Evolutionary conservation across 805 yeast genomes (phyloP), one percentile per base, ranked within the genome.

Genomic region (Saccharomyces mikatae): DNA sequence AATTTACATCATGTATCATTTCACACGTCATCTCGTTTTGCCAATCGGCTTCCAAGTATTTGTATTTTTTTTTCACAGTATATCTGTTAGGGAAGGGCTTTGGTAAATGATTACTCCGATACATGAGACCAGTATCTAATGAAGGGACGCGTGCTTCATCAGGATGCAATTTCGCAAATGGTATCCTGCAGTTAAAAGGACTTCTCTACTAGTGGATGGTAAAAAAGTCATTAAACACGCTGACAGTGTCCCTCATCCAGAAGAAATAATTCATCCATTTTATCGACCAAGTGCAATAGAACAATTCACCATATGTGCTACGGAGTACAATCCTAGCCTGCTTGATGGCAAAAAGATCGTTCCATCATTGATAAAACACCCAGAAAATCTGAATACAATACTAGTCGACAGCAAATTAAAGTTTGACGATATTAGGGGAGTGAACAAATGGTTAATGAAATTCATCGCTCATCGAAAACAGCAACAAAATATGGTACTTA

Each of bases 201-300:
- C 24, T n/a, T 4, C 24, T 21, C 13, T 36, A 17, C 9, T 36
- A 17, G 24, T 11, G 24, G 24, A 36, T 8, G 11, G 44, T 36
- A 10, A 6, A 36, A 36, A 17, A 17, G 17, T 36, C 44, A n/a
- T 6, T 17, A 36, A 36, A 36, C 24, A 36, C 6, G 44, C 36
- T 1, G 36, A 31, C 17, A 31, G 17, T 17, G 44, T 36, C 3
- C 44, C 44, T 36, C 44, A 17, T 28, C 55, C 63, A 5, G 52
- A 52, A 14, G 58, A 60, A 29, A 54, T 62, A 3, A 51, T 60
- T 3, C 71, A 68, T 50, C 67, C 70, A 8, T 67, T 65, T 53
- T 68, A 66, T 52, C 52, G 49, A 11, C 65, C 67, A 13, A 57
- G 60, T 28, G 29, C 53, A 4, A 44, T 58, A 8, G 71, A 67